phyloP scores from a whole-genome alignment of 2,329 filamentous ascomycete species.

The Colletotrichum australisinense region DNA sequence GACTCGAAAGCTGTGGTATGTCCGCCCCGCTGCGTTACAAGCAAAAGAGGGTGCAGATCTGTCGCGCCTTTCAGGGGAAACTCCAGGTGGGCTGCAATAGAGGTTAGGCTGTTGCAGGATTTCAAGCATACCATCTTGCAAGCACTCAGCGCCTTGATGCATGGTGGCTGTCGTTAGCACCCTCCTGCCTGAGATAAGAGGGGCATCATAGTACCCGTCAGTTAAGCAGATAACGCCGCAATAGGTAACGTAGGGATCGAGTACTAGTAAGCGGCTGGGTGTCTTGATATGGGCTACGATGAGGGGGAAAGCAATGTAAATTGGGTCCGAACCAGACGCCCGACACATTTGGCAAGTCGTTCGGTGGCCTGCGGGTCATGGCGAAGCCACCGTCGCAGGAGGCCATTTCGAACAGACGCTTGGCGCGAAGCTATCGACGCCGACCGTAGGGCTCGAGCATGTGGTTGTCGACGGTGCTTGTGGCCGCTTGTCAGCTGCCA shows the following conservation, averaged over 20 bases:
- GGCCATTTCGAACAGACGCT: constrained; percentile 15
- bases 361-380: constrained; percentile 14
- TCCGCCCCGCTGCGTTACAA: not conserved
- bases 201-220: not conserved
- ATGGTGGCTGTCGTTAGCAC: constrained; percentile 29
- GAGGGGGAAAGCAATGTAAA: not conserved
- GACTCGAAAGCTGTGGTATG: constrained; percentile 6
- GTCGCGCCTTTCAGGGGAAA: constrained; percentile 27
- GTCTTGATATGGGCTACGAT: constrained; percentile 10
- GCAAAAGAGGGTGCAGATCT: constrained; percentile 15
- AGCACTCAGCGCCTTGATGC: constrained; percentile 23
- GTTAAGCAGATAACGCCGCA: constrained; percentile 17
- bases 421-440: constrained; percentile 32
- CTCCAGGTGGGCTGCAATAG: not conserved
- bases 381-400: constrained; percentile 33
- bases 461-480: constrained; percentile 27
- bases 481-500: constrained; percentile 30
- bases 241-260: constrained; percentile 16
- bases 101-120: constrained; percentile 21
- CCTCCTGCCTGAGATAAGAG: constrained; percentile 10
- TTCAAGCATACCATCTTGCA: not conserved
- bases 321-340: constrained; percentile 3
- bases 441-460: constrained; percentile 21
- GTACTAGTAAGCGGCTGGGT: not conserved
- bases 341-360: constrained; percentile 13